Percentiles rank a stretch among this genome's conserved stretches.
phyloP scores from a whole-genome alignment of 2,329 filamentous ascomycete genomes.

The Fusarium pseudocircinatum region DNA sequence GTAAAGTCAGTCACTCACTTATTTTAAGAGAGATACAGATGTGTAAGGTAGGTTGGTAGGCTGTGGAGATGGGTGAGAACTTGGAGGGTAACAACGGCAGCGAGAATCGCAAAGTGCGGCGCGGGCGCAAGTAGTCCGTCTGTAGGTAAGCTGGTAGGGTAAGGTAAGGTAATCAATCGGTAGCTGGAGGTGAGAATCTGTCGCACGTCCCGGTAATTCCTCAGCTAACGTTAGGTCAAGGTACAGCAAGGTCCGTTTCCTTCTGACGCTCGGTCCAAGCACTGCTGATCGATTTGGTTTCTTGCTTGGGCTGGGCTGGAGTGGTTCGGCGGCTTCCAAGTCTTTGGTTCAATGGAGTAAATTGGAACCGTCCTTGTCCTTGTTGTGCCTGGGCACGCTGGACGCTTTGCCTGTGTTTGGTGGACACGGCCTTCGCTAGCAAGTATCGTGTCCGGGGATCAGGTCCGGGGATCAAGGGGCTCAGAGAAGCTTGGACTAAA shows the following conservation, averaged over 20 bases:
- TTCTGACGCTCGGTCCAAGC: slow-evolving; percentile 13
- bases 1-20: background rate
- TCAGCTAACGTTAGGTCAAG: background rate
- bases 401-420: slow-evolving; percentile 28
- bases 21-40: slow-evolving; percentile 8
- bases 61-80: slow-evolving; percentile 14
- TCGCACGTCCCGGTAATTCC: slow-evolving; percentile 10
- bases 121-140: background rate
- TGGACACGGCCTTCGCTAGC: slow-evolving; percentile 30
- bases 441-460: slow-evolving; percentile 23
- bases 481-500: slow-evolving; percentile 39
- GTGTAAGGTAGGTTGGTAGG: background rate
- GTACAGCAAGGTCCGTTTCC: background rate
- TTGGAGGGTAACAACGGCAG: slow-evolving; percentile 30
- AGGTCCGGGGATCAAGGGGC: slow-evolving; percentile 39
- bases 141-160: background rate
- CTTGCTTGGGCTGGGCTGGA: slow-evolving; percentile 2
- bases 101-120: slow-evolving; percentile 17
- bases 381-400: slow-evolving; percentile 22
- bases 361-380: slow-evolving; percentile 32
- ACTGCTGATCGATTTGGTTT: slow-evolving; percentile 26
- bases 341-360: slow-evolving; percentile 36
- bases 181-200: background rate
- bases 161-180: background rate
- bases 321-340: slow-evolving; percentile 28